phyloP scores from a whole-genome alignment of 2,329 filamentous ascomycete species.

The Helicocarpus griseus region DNA sequence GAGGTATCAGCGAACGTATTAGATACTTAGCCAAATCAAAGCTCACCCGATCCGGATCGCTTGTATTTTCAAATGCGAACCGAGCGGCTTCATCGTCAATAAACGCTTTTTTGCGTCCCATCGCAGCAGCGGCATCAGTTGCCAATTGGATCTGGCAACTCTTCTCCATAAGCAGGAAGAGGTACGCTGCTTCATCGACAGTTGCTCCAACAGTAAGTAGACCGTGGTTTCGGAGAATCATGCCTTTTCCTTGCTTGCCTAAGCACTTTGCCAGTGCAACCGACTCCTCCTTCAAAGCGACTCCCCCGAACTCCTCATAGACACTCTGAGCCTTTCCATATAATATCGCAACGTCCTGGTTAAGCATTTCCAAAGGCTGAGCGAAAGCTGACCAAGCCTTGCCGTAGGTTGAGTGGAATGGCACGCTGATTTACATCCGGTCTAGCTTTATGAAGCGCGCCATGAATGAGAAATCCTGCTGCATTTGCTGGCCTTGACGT shows the following conservation, averaged over 20 bases:
- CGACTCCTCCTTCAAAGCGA: conserved; percentile 38
- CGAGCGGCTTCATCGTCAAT: conserved; percentile 15
- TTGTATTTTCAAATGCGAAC: not conserved
- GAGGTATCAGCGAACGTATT: not conserved
- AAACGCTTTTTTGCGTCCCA: conserved; percentile 16
- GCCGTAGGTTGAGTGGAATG: conserved; percentile 37
- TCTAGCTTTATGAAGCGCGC: conserved; percentile 35
- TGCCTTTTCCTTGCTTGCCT: conserved; percentile 12
- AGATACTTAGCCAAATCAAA: not conserved
- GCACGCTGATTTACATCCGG: conserved; percentile 37
- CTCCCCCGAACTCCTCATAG: conserved; percentile 38
- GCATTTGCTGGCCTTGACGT: conserved; percentile 33
- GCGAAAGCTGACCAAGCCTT: conserved; percentile 35
- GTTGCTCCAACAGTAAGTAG: conserved; percentile 53
- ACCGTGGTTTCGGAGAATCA: conserved; percentile 26
- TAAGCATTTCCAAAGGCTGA: conserved; percentile 33
- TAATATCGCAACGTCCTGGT: conserved; percentile 26
- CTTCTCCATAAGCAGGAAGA: conserved; percentile 60
- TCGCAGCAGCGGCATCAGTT: conserved; percentile 52
- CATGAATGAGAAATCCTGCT: conserved; percentile 40
- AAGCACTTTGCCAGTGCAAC: conserved; percentile 30
- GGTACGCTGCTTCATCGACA: conserved; percentile 63
- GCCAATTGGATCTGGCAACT: conserved; percentile 59
- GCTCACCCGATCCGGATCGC: not conserved
- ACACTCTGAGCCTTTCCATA: conserved; percentile 27